phyloP scores from a whole-genome alignment of 441 rosid genomes.

The Gossypium trilobum region DNA sequence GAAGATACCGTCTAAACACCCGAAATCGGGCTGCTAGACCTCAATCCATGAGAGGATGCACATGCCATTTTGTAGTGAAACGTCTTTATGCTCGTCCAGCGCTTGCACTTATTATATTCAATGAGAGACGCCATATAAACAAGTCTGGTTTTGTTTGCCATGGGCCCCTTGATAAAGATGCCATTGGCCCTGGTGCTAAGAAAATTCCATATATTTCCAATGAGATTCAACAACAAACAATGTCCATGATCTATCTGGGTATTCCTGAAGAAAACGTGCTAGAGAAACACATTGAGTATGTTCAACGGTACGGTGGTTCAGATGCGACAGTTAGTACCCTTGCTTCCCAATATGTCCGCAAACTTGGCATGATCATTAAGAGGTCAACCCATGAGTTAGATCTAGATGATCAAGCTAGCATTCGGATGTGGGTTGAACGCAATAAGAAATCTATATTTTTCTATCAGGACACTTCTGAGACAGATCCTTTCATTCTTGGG shows the following conservation, averaged over 20 bases:
- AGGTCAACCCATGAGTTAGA: conserved; percentile 87
- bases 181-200: conserved; percentile 94
- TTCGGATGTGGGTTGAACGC: conserved; percentile 82
- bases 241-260: conserved; percentile 96
- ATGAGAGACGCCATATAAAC: conserved; percentile 75
- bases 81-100: conserved; percentile 75
- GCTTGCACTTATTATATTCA: conserved; percentile 63
- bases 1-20: conserved; percentile 82
- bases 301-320: conserved; percentile 76
- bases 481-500: conserved; percentile 69
- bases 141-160: conserved; percentile 83
- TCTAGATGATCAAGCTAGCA: conserved; percentile 87
- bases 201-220: conserved; percentile 73
- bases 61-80: conserved; percentile 83
- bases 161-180: conserved; percentile 93
- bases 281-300: conserved; percentile 89
- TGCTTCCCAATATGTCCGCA: conserved; percentile 90
- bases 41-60: conserved; percentile 93
- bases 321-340: conserved; percentile 64
- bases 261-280: conserved; percentile 85
- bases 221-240: conserved; percentile 82
- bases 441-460: conserved; percentile 80
- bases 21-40: conserved; percentile 89
- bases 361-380: conserved; percentile 83
- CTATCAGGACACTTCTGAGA: conserved; percentile 70